Base-by-base conservation (phyloP, 768 basidiomycete species). In the Mycena epipterygia region DNA sequence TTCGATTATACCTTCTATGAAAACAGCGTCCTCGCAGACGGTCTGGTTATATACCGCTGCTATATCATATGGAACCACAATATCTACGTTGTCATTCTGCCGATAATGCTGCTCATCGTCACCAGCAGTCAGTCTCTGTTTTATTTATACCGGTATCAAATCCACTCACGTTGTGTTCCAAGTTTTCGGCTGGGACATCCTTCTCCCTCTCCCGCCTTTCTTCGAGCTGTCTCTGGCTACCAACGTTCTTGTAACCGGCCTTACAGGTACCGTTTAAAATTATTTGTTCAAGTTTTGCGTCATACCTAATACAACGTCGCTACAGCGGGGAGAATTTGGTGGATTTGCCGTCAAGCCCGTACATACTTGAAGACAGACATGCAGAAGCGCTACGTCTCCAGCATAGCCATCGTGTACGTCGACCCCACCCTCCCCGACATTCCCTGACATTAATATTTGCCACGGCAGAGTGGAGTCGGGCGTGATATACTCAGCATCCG, bases 381-480 rank as follows among this genome's bases (percentile, higher is more conserved):
- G 16, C 69, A 75, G 19, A 70, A 67, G 57, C 77, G 75, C 57
- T 79, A 78, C 55, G 73, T 72, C 29, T 73, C 78, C 6, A 73
- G 74, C 73, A 79, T 78, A 42, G 73, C 75, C 33, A 79, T 80
- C 64, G 70, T 80, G 79, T 78, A 71, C 59, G 77, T 75, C 35
- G 35, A 5, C 16, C 16, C 13, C 27, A 21, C 5, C n/a, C 1
- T 17, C 6, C 3, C 29, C 66, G 6, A 32, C 25, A 3, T 1
- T n/a, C 32, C 29, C 27, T 37, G 3, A 14, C 8, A 6, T 46
- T 1, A 23, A 23, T 30, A 16, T 42, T 37, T 37, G n/a, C n/a
- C n/a, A n/a, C n/a, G 6, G 35, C 75, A 80, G 79, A 67, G 74
- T 80, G 59, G 79, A 80, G 75, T 80, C 79, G 32, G 77, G 79